Evolutionary conservation across 1,284 basidiomycete species (phyloP).

Genomic region (Ceratobasidium theobromae): DNA sequence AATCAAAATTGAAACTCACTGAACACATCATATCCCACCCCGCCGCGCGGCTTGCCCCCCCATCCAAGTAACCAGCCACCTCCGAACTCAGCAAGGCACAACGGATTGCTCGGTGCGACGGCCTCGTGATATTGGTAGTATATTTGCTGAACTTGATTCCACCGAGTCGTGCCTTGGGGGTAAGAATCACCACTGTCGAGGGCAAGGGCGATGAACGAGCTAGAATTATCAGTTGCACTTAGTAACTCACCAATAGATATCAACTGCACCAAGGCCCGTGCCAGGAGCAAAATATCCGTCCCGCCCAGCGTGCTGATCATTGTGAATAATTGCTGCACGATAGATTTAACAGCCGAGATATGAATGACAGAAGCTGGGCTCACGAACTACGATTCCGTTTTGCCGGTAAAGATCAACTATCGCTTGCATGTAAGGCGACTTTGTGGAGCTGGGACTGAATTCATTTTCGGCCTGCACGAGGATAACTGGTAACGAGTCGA

Average conservation of each 20-base stretch:
- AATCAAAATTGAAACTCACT: constrained; percentile 42
- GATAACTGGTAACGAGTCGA: not conserved
- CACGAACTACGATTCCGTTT: constrained; percentile 44
- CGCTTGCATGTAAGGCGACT: constrained; percentile 51
- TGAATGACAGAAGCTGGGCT: constrained; percentile 38
- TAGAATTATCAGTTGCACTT: not conserved
- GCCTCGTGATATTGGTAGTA: constrained; percentile 51
- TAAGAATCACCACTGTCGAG: constrained; percentile 51
- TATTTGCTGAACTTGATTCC: constrained; percentile 52
- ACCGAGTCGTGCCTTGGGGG: constrained; percentile 50
- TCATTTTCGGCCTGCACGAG: constrained; percentile 8
- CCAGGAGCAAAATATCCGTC: constrained; percentile 52
- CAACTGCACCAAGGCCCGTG: constrained; percentile 48
- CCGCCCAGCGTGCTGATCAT: constrained; percentile 52
- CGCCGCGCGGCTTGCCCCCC: constrained; percentile 47
- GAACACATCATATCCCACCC: constrained; percentile 55
- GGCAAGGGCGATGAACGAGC: not conserved
- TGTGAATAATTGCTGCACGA: constrained; percentile 49
- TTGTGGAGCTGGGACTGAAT: constrained; percentile 5
- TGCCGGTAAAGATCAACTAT: constrained; percentile 50
- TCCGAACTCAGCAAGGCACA: constrained; percentile 55
- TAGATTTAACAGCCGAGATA: not conserved
- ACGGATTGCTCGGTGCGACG: constrained; percentile 50
- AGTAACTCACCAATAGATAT: constrained; percentile 45
- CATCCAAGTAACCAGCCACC: constrained; percentile 53